A percentile compares a stretch with the other conserved stretches of the same genome.
Conservation (phyloP, 805 yeast genomes). For the Citeromyces nyonsensis region DNA sequence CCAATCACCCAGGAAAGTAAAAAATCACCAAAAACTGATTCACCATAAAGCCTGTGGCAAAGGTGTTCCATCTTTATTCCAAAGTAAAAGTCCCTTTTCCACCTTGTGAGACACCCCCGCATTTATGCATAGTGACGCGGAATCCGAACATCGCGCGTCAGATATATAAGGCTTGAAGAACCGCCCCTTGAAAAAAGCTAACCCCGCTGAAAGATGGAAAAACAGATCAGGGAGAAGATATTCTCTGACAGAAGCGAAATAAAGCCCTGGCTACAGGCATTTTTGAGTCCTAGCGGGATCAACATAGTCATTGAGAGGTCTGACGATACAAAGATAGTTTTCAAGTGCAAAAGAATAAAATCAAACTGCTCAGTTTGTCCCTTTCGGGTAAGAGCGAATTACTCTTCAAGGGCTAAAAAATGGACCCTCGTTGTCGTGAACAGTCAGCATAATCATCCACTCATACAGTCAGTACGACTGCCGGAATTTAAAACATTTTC, state of each 20-base stretch:
- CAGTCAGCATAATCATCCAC: constrained; percentile 41
- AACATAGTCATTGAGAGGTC: constrained; percentile 47
- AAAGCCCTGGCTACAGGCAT: constrained; percentile 46
- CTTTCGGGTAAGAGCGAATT: constrained; percentile 50
- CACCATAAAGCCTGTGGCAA: too few relatives aligned
- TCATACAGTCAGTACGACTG: constrained; percentile 5
- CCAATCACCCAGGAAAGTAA: too few relatives aligned
- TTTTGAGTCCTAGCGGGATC: constrained; percentile 30
- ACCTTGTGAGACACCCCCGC: too few relatives aligned
- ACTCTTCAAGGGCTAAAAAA: constrained; percentile 27
- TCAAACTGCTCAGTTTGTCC: constrained; percentile 26
- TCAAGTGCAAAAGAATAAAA: constrained; percentile 35
- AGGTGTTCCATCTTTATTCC: too few relatives aligned
- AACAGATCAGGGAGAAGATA: constrained; percentile 5
- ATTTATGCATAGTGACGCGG: too few relatives aligned
- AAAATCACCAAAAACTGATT: too few relatives aligned
- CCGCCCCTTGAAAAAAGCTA: too few relatives aligned
- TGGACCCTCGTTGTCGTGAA: constrained; percentile 52
- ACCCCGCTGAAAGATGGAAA: too few relatives aligned
- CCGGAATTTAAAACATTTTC: neutral
- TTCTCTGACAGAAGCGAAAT: constrained; percentile 29
- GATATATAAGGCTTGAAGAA: too few relatives aligned
- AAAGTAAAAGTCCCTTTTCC: too few relatives aligned
- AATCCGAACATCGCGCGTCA: too few relatives aligned
- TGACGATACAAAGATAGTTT: constrained; percentile 43